A percentile compares a stretch with the other conserved stretches of the same genome.
Evolutionary conservation across 345 rosid genomes (phyloP).

Genomic region (Gossypium thurberi): DNA sequence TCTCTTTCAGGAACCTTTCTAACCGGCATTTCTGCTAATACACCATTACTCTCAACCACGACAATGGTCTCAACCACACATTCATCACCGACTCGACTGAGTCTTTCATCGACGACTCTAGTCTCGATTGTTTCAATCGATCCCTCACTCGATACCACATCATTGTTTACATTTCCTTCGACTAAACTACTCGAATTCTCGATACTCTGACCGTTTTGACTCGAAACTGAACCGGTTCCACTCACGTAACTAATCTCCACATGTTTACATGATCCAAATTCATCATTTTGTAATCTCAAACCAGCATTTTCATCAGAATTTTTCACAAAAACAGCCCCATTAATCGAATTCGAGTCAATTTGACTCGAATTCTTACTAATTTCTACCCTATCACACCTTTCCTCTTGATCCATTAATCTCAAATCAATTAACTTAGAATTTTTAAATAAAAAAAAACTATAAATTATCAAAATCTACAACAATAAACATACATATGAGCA

Average conservation of each 20-base stretch:
- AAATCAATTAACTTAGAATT: background rate
- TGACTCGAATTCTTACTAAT: constrained; percentile 18
- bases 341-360: constrained; percentile 5
- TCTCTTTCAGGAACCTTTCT: constrained; percentile 23
- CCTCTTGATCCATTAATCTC: constrained; percentile 33
- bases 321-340: constrained; percentile 4
- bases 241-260: background rate
- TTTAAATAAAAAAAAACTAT: background rate
- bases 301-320: constrained; percentile 14
- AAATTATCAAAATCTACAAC: constrained; percentile 7
- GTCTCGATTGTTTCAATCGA: constrained; percentile 9
- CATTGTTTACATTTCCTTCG: constrained; percentile 18
- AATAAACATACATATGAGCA: background rate
- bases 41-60: constrained; percentile 17
- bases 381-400: constrained; percentile 2
- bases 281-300: constrained; percentile 15
- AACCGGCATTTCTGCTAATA: constrained; percentile 19
- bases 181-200: constrained; percentile 23
- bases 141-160: constrained; percentile 10
- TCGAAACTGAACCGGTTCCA: background rate
- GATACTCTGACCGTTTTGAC: background rate
- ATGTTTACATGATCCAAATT: constrained; percentile 2
- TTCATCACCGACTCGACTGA: constrained; percentile 13
- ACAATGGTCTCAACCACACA: constrained; percentile 25
- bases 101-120: constrained; percentile 16